Conservation (phyloP, 495 filamentous ascomycete genomes). For the Penicillium nucicola region DNA sequence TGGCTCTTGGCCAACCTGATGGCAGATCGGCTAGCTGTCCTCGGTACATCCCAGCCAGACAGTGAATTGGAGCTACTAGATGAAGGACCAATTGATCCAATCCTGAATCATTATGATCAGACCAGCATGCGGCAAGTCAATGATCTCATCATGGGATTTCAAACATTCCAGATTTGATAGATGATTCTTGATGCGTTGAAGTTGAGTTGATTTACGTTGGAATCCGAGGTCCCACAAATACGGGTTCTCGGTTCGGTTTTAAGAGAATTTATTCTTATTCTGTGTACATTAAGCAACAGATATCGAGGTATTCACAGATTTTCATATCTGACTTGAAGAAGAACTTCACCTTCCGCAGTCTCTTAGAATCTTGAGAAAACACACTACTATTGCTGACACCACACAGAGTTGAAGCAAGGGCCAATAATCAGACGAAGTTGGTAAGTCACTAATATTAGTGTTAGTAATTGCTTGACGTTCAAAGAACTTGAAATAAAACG, state of each 20-base stretch:
- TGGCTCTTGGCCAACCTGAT: slow-evolving; percentile 22
- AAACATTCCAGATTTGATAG: slow-evolving; percentile 15
- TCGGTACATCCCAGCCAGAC: not conserved
- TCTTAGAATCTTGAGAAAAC: not conserved
- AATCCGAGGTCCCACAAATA: too few relatives aligned
- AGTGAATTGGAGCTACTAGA: slow-evolving; percentile 8
- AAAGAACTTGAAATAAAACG: not conserved
- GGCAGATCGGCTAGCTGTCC: slow-evolving; percentile 11
- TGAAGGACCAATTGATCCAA: slow-evolving; percentile 16
- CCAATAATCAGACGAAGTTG: not conserved
- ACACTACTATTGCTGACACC: not conserved
- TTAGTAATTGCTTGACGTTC: not conserved
- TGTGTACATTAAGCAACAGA: too few relatives aligned
- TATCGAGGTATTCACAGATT: too few relatives aligned
- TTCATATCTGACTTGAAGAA: too few relatives aligned
- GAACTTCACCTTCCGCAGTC: not conserved
- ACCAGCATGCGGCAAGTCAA: slow-evolving; percentile 26
- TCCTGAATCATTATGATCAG: slow-evolving; percentile 22
- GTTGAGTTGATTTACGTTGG: too few relatives aligned
- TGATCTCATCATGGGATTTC: slow-evolving; percentile 19
- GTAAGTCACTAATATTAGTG: not conserved
- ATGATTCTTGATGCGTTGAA: too few relatives aligned
- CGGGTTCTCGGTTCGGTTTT: too few relatives aligned
- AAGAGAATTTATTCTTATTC: too few relatives aligned
- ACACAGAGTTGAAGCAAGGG: not conserved